Conservation (phyloP, 345 rosid genomes). For the Camelina laxa region DNA sequence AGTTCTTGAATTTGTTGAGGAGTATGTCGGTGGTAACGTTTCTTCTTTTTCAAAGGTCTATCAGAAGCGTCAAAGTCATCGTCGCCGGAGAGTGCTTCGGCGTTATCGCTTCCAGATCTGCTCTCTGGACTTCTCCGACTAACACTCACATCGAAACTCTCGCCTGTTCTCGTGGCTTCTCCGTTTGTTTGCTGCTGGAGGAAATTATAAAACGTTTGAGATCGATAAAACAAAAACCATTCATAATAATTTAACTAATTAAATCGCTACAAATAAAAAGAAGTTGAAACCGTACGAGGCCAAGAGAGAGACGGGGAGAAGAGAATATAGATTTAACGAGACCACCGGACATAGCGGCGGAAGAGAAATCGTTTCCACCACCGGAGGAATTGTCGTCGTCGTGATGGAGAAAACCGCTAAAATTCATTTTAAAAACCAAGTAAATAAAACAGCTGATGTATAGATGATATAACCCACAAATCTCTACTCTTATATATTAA, state of each 20-base stretch:
- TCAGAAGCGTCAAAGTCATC: conserved; percentile 64
- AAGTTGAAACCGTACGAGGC: conserved; percentile 39
- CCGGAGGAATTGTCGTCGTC: conserved; percentile 26
- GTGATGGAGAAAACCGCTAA: conserved; percentile 38
- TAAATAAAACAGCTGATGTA: neutral
- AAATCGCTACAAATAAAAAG: neutral
- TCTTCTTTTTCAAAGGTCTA: conserved; percentile 68
- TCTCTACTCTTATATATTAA: neutral
- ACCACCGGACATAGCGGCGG: conserved; percentile 39
- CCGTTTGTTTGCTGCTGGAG: conserved; percentile 46
- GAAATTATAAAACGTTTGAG: neutral
- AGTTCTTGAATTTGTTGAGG: conserved; percentile 98
- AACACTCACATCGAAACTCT: conserved; percentile 45
- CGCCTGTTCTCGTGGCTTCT: conserved; percentile 29
- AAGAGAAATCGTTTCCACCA: conserved; percentile 28
- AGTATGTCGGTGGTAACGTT: conserved; percentile 93
- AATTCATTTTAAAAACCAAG: conserved; percentile 38
- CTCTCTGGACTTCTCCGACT: conserved; percentile 59
- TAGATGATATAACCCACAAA: neutral
- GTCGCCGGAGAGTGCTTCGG: conserved; percentile 62
- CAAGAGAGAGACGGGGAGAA: conserved; percentile 54
- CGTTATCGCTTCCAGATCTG: conserved; percentile 90
- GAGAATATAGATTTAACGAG: conserved; percentile 34
- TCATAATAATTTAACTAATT: neutral
- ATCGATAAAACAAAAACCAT: neutral